Conservation (phyloP, 305 asterid species). For the Fraxinus platypoda region DNA sequence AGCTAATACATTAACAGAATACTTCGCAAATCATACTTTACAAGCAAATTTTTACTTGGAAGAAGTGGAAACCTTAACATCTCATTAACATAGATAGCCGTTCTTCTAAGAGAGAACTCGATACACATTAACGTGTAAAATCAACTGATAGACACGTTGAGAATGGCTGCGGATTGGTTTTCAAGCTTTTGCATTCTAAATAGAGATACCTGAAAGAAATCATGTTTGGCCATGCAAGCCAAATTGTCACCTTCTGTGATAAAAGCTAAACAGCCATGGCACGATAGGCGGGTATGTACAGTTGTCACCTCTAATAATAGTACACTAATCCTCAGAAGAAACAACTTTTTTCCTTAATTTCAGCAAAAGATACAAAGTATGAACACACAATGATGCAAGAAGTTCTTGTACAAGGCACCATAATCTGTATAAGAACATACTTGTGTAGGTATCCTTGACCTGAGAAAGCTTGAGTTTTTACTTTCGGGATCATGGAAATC, state of each 20-base stretch:
- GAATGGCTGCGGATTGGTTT: not conserved
- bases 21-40: not conserved
- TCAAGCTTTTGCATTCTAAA: not conserved
- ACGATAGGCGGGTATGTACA: constrained; percentile 31
- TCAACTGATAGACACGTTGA: not conserved
- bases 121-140: not conserved
- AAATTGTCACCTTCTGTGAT: constrained; percentile 29
- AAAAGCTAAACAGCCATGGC: constrained; percentile 37
- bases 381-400: constrained; percentile 21
- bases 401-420: constrained; percentile 26
- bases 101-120: not conserved
- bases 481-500: not conserved
- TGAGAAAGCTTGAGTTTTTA: not conserved
- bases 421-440: not conserved
- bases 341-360: constrained; percentile 28
- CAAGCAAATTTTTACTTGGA: not conserved
- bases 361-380: constrained; percentile 7
- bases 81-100: not conserved
- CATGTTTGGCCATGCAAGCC: constrained; percentile 24
- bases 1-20: not conserved
- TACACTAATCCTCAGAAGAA: constrained; percentile 4
- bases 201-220: constrained; percentile 23
- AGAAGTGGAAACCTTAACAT: not conserved
- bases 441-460: not conserved
- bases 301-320: constrained; percentile 36